These are phyloP conservation scores for Nematocida sp. DNA, from an alignment of 371 early-diverging fungal genomes.

Conservation along the genomic window DNA sequence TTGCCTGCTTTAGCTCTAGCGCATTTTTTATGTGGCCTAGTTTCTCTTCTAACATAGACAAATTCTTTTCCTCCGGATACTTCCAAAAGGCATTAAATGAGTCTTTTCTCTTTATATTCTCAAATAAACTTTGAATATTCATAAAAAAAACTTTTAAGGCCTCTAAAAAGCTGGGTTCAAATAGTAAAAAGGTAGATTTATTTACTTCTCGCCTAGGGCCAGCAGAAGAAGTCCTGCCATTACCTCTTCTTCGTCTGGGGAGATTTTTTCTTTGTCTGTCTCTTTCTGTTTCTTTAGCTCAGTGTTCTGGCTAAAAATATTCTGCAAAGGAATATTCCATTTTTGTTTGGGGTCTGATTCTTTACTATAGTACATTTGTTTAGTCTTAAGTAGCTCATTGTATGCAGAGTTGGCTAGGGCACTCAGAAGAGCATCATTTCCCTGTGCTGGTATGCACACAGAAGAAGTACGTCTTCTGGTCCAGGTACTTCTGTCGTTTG, in stretches of 20 bases:
- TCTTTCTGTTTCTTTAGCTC: too few relatives aligned
- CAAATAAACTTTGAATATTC: conserved; percentile 47
- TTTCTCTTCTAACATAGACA: conserved; percentile 24
- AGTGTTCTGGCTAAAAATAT: conserved; percentile 6
- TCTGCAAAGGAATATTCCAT: conserved; percentile 50
- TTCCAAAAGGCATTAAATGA: conserved; percentile 42
- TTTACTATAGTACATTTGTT: conserved; percentile 50
- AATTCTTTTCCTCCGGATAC: conserved; percentile 47
- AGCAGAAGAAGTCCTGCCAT: conserved; percentile 33
- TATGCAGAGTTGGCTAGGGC: conserved; percentile 45
- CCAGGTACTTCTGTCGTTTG: neutral
- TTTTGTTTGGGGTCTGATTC: conserved; percentile 7
- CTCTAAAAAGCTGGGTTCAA: too few relatives aligned
- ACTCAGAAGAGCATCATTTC: conserved; percentile 21
- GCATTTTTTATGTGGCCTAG: conserved; percentile 26
- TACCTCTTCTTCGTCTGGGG: conserved; percentile 38
- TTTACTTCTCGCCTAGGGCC: conserved; percentile 25
- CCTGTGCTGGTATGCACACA: conserved; percentile 6
- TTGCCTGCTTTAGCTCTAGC: conserved; percentile 17
- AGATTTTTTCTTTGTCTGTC: conserved; percentile 1
- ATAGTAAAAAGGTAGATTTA: conserved; percentile 15
- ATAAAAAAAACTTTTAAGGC: conserved; percentile 48
- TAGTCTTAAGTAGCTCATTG: conserved; percentile 44
- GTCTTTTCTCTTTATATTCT: conserved; percentile 22
- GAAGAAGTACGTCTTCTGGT: conserved; percentile 26